Percentiles rank a stretch among this genome's conserved stretches.
These are phyloP conservation scores for Diutina ranongensis DNA, from an alignment of 1,139 yeast genomes.

Conservation along the genomic window DNA sequence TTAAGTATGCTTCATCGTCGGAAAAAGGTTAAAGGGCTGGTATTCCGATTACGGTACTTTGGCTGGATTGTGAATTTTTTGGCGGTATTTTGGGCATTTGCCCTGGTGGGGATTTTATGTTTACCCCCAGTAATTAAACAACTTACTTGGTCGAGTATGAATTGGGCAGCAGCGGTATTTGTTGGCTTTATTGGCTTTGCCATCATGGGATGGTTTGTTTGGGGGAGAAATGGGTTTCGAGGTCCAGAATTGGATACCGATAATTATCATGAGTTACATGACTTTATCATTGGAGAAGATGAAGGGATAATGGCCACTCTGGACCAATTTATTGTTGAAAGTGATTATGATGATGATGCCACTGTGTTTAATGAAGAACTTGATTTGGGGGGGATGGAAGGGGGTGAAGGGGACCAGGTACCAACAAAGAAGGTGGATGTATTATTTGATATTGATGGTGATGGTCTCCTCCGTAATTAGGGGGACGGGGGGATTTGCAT, in stretches of 20 bases:
- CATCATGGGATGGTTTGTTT: constrained; percentile 37
- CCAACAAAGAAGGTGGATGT: background rate
- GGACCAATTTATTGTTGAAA: background rate
- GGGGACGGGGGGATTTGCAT: no score
- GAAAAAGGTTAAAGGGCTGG: constrained; percentile 54
- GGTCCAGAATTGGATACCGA: constrained; percentile 47
- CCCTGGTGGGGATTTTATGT: constrained; percentile 55
- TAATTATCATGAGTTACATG: background rate
- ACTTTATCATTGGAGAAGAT: background rate
- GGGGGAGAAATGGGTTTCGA: constrained; percentile 52
- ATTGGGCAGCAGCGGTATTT: constrained; percentile 61
- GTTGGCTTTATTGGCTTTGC: constrained; percentile 36
- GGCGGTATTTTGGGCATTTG: constrained; percentile 48
- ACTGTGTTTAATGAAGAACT: background rate
- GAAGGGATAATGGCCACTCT: background rate
- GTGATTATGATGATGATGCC: constrained; percentile 1
- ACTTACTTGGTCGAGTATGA: constrained; percentile 53
- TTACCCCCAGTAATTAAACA: constrained; percentile 61
- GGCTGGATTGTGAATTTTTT: constrained; percentile 56
- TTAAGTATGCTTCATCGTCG: constrained; percentile 53
- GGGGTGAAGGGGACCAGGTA: background rate
- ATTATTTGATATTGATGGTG: background rate
- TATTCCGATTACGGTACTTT: constrained; percentile 48
- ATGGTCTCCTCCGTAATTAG: no score
- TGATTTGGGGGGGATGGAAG: background rate